A percentile compares a stretch with the other conserved stretches of the same genome.
These are phyloP conservation scores for Iris macrosiphon DNA, from an alignment of 106 monocot species.

Conservation along the genomic window DNA sequence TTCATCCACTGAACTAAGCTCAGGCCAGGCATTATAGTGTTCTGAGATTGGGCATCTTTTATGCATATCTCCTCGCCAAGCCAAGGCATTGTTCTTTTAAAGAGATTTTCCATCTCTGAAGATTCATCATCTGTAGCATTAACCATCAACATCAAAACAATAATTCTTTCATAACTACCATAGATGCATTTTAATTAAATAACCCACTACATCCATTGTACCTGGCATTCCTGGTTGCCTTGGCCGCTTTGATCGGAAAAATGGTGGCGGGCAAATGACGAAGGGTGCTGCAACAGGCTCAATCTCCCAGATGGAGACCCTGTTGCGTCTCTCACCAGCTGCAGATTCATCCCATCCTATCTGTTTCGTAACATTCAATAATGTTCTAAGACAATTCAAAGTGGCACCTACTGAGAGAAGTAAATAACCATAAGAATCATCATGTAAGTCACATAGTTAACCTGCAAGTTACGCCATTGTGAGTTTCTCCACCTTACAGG, in stretches of 20 bases:
- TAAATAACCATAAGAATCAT: not conserved
- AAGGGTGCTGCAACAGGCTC: conserved; percentile 91
- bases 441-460: conserved; percentile 8
- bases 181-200: too few species aligned
- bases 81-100: conserved; percentile 86
- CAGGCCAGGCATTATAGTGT: conserved; percentile 64
- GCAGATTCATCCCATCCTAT: conserved; percentile 98
- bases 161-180: too few species aligned
- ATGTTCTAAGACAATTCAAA: not conserved
- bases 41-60: conserved; percentile 67
- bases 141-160: too few species aligned
- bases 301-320: conserved; percentile 96
- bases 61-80: conserved; percentile 84
- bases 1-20: conserved; percentile 85
- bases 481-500: conserved; percentile 94
- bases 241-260: conserved; percentile 81
- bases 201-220: too few species aligned
- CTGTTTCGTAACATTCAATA: conserved; percentile 25
- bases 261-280: conserved; percentile 87
- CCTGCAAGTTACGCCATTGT: conserved; percentile 94
- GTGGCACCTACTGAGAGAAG: not conserved
- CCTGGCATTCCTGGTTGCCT: conserved; percentile 73
- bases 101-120: conserved; percentile 78
- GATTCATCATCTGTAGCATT: conserved; percentile 63
- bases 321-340: conserved; percentile 80